Evolutionary conservation across 2,329 filamentous ascomycete genomes (phyloP).

Genomic region (Fusarium sp.): DNA sequence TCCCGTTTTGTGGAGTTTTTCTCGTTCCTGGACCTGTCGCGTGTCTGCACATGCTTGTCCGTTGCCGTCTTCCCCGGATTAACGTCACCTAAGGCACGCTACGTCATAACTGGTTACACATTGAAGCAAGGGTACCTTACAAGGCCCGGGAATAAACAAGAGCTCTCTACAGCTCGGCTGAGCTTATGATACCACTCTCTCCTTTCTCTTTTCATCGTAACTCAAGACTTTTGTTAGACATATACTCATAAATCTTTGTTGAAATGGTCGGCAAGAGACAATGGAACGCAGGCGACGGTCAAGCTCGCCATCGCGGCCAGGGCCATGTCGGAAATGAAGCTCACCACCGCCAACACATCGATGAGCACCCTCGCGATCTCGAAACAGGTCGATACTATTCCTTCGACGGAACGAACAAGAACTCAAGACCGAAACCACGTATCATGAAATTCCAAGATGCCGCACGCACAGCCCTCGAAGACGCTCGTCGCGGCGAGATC

Average conservation of each 20-base stretch:
- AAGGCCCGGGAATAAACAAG: constrained; percentile 24
- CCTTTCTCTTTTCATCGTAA: too few species aligned
- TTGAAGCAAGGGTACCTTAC: constrained; percentile 5
- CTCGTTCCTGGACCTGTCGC: constrained; percentile 29
- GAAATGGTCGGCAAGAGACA: constrained; percentile 46
- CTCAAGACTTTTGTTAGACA: not conserved
- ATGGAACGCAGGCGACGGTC: constrained; percentile 15
- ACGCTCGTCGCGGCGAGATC: constrained; percentile 51
- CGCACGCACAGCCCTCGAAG: constrained; percentile 50
- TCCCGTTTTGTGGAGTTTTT: constrained; percentile 25
- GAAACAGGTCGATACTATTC: constrained; percentile 34
- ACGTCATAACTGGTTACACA: constrained; percentile 28
- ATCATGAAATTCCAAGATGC: constrained; percentile 59
- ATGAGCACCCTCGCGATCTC: constrained; percentile 43
- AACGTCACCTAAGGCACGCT: constrained; percentile 22
- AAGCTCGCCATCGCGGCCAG: constrained; percentile 23
- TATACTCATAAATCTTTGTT: not conserved
- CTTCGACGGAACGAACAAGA: constrained; percentile 3
- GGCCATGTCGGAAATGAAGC: constrained; percentile 22
- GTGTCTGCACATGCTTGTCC: not conserved
- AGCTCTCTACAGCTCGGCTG: not conserved
- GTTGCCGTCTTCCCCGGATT: constrained; percentile 35
- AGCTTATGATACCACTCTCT: not conserved
- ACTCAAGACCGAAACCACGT: constrained; percentile 33
- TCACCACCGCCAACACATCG: constrained; percentile 12